A percentile compares a stretch with the other conserved stretches of the same genome.
These are phyloP conservation scores for Pythium guiyangense DNA, from an alignment of 352 stramenopile genomes.

Conservation along the genomic window DNA sequence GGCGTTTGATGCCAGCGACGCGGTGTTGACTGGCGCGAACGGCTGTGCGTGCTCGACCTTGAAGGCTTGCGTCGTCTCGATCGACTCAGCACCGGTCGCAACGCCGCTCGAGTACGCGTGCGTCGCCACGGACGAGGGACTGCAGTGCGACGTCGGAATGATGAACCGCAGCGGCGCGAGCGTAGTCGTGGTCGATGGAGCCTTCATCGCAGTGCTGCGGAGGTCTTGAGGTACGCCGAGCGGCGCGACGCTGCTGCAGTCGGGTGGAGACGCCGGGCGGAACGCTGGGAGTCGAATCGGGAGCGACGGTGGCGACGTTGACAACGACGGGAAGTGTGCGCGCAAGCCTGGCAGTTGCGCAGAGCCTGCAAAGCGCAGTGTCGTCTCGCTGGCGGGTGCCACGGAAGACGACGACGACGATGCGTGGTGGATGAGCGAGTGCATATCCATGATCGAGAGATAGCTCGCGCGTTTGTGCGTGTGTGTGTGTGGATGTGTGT, in stretches of 20 bases:
- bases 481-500: too few relatives aligned
- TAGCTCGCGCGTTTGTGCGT: neutral
- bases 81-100: constrained; percentile 13
- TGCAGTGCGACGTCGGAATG: constrained; percentile 55
- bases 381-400: too few relatives aligned
- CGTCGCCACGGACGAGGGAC: constrained; percentile 18
- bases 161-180: constrained; percentile 74
- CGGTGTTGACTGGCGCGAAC: constrained; percentile 11
- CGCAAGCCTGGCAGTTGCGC: constrained; percentile 27
- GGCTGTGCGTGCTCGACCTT: constrained; percentile 6
- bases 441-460: constrained; percentile 57
- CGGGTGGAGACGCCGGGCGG: constrained; percentile 10
- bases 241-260: neutral
- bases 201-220: constrained; percentile 1
- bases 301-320: constrained; percentile 11
- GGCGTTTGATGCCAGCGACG: too few relatives aligned
- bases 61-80: constrained; percentile 5
- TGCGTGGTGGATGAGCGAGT: constrained; percentile 63
- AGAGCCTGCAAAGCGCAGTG: too few relatives aligned
- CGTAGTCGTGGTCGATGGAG: constrained; percentile 11
- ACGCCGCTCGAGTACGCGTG: constrained; percentile 13
- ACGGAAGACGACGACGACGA: too few relatives aligned
- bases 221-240: constrained; percentile 11
- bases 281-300: constrained; percentile 39
- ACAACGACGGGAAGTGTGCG: constrained; percentile 32